A percentile compares a stretch with the other conserved stretches of the same genome.
phyloP scores from a whole-genome alignment of 441 rosid genomes.

The Adansonia grandidieri region DNA sequence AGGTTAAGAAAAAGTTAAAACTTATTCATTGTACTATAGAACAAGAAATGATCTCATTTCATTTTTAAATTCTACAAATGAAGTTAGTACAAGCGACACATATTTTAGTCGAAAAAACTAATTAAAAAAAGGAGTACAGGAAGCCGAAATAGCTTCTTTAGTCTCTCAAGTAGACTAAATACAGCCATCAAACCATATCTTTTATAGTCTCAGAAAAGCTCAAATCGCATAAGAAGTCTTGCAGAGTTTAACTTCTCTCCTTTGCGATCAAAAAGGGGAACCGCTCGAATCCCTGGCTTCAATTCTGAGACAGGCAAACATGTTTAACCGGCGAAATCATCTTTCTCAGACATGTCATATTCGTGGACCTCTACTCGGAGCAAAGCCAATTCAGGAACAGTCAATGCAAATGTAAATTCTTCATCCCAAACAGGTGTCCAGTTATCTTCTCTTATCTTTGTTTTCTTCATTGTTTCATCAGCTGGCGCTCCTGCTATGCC shows the following conservation, averaged over 20 bases:
- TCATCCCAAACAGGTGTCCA: constrained; percentile 81
- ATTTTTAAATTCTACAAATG: too few relatives aligned
- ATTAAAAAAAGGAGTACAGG: not conserved
- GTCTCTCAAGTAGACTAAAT: not conserved
- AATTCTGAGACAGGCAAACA: constrained; percentile 71
- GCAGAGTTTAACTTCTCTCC: constrained; percentile 55
- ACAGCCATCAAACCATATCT: not conserved
- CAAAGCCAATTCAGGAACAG: constrained; percentile 78
- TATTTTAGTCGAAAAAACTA: too few relatives aligned
- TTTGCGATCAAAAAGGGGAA: constrained; percentile 51
- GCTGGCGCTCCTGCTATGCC: constrained; percentile 82
- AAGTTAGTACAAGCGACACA: too few relatives aligned
- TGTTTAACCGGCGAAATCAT: constrained; percentile 84
- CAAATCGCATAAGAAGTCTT: constrained; percentile 69
- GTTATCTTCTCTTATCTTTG: constrained; percentile 58
- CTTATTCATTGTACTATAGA: not conserved
- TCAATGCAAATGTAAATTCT: constrained; percentile 71
- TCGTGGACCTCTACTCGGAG: constrained; percentile 80
- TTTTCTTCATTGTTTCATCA: constrained; percentile 65
- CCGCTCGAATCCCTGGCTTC: constrained; percentile 63
- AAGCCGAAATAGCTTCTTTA: not conserved
- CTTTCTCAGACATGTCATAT: constrained; percentile 74
- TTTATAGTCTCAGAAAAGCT: constrained; percentile 31
- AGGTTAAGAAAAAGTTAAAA: too few relatives aligned
- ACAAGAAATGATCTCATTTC: too few relatives aligned